Evolutionary conservation across 2,329 filamentous ascomycete species (phyloP), one percentile per base, ranked within the genome.

Genomic region (Mycosphaerelloides madeirae): DNA sequence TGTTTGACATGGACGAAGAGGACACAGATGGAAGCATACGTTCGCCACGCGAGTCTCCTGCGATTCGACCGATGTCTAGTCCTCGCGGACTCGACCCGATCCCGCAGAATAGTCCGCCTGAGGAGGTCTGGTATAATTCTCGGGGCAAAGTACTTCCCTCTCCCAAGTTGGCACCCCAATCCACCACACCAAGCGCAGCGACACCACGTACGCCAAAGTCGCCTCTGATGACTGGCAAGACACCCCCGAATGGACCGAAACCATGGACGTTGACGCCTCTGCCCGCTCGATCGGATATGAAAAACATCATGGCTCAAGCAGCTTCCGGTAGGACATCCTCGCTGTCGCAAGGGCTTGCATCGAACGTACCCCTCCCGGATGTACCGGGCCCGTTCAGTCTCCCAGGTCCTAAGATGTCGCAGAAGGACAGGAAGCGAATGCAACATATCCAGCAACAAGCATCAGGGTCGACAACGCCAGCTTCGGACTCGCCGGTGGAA

Each of bases 1-100:
- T 95, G 65, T 96, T 96, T 61, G 81, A 87, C 53, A 96, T 96
- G 89, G 91, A 95, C 46, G 89, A 94, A 29, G 87, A 89, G 33
- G 52, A 65, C 37, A 29, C 49, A 22, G 20, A 33, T 13, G 59
- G 35, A 13, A 44, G 22, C 22, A 18, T 42, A 31, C 29, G 33
- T 29, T 53, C 54, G 35, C 53, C 54, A 9, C 47, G 49, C 20
- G 55, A 50, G 25, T 63, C 58, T 18, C 61, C 61, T 5, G 44
- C 50, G 1, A 60, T 62, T 25, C 40, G 54, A 34, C 57, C 58
- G 13, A 53, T 55, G 54, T 44, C 48, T 8, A 57, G 50, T 25
- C 53, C 55, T 18, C 49, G 44, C 11, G 53, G 49, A 22, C 53
- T 61, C 7, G 58, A 56, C n/a, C 59, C 54, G 4, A 49, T 56